A percentile compares a stretch with the other conserved stretches of the same genome.
phyloP scores from a whole-genome alignment of 2,329 filamentous ascomycete species.

The Talaromyces funiculosus region DNA sequence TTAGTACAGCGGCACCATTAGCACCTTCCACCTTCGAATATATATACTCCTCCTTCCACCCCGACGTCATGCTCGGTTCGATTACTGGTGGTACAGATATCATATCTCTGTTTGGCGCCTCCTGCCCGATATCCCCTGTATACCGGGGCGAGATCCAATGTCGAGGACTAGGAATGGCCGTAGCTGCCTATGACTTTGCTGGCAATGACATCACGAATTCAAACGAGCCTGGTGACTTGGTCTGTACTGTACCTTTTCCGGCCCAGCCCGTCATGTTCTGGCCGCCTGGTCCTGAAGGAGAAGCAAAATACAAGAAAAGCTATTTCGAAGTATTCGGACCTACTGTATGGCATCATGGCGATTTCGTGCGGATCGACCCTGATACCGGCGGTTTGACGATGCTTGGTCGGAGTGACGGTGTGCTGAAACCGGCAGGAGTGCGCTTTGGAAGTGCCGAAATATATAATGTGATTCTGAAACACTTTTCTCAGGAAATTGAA shows the following conservation, averaged over 20 bases:
- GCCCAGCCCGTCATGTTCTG: slow-evolving; percentile 90
- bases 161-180: slow-evolving; percentile 72
- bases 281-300: slow-evolving; percentile 57
- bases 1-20: slow-evolving; percentile 87
- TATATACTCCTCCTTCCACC: slow-evolving; percentile 76
- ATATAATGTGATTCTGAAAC: slow-evolving; percentile 83
- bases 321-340: slow-evolving; percentile 81
- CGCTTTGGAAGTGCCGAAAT: slow-evolving; percentile 93
- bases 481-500: slow-evolving; percentile 71
- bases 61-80: slow-evolving; percentile 75
- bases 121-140: slow-evolving; percentile 70
- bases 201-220: slow-evolving; percentile 54
- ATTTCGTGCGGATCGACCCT: slow-evolving; percentile 72
- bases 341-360: slow-evolving; percentile 81
- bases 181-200: slow-evolving; percentile 52
- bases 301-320: slow-evolving; percentile 69
- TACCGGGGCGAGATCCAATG: slow-evolving; percentile 70
- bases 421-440: slow-evolving; percentile 86
- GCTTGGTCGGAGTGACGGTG: slow-evolving; percentile 87
- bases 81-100: slow-evolving; percentile 98
- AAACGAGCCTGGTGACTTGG: slow-evolving; percentile 75
- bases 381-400: slow-evolving; percentile 74
- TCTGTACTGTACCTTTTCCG: slow-evolving; percentile 81
- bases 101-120: slow-evolving; percentile 86
- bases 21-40: slow-evolving; percentile 91